Percentiles rank a stretch among this genome's conserved stretches.
These are phyloP conservation scores for Botrytis paeoniae DNA, from an alignment of 2,329 filamentous ascomycete species.

Conservation along the genomic window DNA sequence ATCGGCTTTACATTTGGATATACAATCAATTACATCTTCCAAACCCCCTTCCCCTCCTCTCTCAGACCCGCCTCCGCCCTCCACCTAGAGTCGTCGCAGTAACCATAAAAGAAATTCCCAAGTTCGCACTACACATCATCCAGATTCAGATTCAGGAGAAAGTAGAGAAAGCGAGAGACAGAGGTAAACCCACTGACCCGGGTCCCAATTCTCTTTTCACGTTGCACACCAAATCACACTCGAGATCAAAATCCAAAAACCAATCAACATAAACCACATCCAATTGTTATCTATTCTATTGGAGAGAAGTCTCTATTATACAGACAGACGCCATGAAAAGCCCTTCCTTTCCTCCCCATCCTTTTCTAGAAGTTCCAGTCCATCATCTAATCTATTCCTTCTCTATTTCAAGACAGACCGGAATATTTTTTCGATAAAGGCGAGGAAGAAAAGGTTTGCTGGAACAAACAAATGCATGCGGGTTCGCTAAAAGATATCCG, in stretches of 20 bases:
- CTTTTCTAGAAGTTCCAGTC: neutral
- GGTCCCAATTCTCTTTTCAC: neutral
- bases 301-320: conserved; percentile 14
- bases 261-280: conserved; percentile 7
- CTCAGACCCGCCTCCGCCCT: neutral
- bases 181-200: neutral
- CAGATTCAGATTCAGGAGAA: neutral
- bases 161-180: neutral
- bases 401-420: conserved; percentile 5
- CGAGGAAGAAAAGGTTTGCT: conserved; percentile 2
- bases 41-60: neutral
- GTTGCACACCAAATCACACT: neutral
- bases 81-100: neutral
- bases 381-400: conserved; percentile 13
- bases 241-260: neutral
- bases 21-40: neutral
- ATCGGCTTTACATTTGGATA: too few relatives aligned
- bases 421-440: neutral
- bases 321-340: conserved; percentile 11
- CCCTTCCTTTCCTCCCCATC: neutral
- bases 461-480: conserved; percentile 10
- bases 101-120: neutral
- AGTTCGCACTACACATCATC: neutral
- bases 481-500: conserved; percentile 8
- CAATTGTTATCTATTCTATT: conserved; percentile 18